Evolutionary conservation across 768 basidiomycete genomes (phyloP).

Genomic region (Hysterangium stoloniferum): DNA sequence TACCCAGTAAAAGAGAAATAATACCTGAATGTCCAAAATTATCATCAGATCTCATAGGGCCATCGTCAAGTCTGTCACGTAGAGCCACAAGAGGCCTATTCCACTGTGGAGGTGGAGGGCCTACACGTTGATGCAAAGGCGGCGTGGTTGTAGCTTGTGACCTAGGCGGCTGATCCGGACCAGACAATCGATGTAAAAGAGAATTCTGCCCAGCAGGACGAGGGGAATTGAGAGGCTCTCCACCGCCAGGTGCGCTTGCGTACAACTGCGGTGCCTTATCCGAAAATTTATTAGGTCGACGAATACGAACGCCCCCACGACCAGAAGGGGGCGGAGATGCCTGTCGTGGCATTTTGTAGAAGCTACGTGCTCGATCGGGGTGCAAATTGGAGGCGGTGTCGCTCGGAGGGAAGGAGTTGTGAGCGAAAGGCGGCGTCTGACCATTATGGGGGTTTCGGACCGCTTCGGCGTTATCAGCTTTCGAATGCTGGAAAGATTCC

Average conservation of each 20-base stretch:
- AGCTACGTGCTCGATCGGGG: background rate
- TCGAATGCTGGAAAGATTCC: background rate
- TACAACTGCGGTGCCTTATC: background rate
- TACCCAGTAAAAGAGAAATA: too few relatives aligned
- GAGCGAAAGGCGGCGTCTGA: too few relatives aligned
- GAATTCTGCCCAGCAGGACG: background rate
- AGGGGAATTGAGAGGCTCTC: background rate
- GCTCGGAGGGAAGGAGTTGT: background rate
- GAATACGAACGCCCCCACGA: constrained; percentile 2
- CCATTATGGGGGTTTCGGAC: too few relatives aligned
- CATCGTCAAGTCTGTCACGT: background rate
- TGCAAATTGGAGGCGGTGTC: background rate
- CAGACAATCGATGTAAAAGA: background rate
- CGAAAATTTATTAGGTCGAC: background rate
- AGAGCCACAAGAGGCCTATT: background rate
- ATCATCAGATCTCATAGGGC: too few relatives aligned
- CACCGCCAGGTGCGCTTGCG: background rate
- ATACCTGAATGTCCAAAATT: too few relatives aligned
- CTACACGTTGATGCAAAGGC: background rate
- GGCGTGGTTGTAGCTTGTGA: background rate
- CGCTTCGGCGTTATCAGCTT: background rate
- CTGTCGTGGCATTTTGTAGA: background rate
- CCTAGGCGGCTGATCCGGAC: background rate
- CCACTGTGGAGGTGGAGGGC: background rate
- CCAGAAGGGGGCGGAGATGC: background rate